Percentiles rank a stretch among this genome's conserved stretches.
These are phyloP conservation scores for Corchorus capsularis DNA, from an alignment of 345 rosid genomes.

Conservation along the genomic window DNA sequence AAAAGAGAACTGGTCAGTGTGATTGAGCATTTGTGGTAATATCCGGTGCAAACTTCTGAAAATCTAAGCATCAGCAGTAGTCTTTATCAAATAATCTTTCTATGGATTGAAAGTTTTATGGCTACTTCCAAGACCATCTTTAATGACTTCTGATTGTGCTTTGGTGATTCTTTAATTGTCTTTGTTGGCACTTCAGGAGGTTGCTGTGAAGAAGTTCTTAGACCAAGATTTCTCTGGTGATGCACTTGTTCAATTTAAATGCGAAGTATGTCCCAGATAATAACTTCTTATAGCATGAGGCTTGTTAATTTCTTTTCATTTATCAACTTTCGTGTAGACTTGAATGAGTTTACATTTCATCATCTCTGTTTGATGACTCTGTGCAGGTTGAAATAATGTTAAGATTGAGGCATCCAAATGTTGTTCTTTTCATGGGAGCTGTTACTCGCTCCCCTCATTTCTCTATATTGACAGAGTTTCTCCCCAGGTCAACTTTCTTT, in stretches of 20 bases:
- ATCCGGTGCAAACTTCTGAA: background rate
- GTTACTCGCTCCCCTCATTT: constrained; percentile 87
- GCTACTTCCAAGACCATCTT: constrained; percentile 14
- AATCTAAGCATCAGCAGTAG: background rate
- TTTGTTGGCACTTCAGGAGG: constrained; percentile 65
- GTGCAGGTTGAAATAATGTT: constrained; percentile 90
- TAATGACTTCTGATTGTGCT: constrained; percentile 5
- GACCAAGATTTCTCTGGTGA: constrained; percentile 94
- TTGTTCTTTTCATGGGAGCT: constrained; percentile 99
- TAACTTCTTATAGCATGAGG: constrained; percentile 1
- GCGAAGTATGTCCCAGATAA: constrained; percentile 62
- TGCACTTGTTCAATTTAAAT: constrained; percentile 83
- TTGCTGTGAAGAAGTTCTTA: constrained; percentile 94
- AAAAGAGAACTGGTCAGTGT: background rate
- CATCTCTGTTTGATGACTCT: constrained; percentile 19
- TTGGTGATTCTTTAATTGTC: background rate
- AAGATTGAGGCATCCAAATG: constrained; percentile 94
- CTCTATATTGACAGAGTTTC: constrained; percentile 95
- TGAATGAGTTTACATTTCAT: constrained; percentile 13
- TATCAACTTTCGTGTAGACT: constrained; percentile 14
- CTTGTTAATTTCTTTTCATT: constrained; percentile 6
- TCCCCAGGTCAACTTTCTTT: constrained; percentile 69
- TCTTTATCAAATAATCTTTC: background rate
- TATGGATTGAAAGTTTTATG: constrained; percentile 1
- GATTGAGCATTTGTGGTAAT: background rate